Evolutionary conservation across 208 protist species (phyloP).

Genomic region (Leishmania turanica): DNA sequence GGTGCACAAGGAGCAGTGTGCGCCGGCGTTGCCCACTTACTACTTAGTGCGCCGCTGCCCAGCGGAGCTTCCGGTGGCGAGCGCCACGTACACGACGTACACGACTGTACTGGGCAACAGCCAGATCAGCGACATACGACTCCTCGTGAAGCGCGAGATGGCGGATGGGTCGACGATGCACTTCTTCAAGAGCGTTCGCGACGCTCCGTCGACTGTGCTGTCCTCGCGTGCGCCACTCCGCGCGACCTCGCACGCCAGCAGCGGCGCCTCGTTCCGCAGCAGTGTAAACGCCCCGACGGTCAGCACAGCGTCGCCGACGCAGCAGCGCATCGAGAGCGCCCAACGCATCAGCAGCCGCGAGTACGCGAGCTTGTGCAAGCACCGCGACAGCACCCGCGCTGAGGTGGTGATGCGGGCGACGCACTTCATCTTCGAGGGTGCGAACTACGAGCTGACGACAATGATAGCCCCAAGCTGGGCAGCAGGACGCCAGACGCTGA

Average conservation of each 20-base stretch:
- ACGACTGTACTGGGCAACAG: constrained; percentile 67
- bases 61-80: constrained; percentile 36
- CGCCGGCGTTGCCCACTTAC: constrained; percentile 31
- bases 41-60: constrained; percentile 52
- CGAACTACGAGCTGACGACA: constrained; percentile 69
- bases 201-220: constrained; percentile 10
- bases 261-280: constrained; percentile 22
- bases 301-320: constrained; percentile 9
- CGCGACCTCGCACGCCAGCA: constrained; percentile 13
- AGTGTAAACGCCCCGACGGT: background rate
- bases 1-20: constrained; percentile 38
- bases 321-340: constrained; percentile 50
- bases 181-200: constrained; percentile 63
- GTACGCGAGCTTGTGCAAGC: constrained; percentile 63
- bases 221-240: background rate
- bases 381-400: constrained; percentile 48
- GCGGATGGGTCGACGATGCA: constrained; percentile 59
- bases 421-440: constrained; percentile 64
- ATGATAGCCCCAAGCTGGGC: constrained; percentile 63
- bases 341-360: constrained; percentile 77
- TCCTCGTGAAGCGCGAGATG: constrained; percentile 55
- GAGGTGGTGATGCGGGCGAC: constrained; percentile 55
- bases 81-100: constrained; percentile 40
- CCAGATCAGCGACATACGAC: constrained; percentile 60
- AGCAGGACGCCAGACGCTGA: constrained; percentile 61